Evolutionary conservation across 108 stramenopile genomes (phyloP), one percentile per base, ranked within the genome.

Genomic region (Nannochloropsis granulata): DNA sequence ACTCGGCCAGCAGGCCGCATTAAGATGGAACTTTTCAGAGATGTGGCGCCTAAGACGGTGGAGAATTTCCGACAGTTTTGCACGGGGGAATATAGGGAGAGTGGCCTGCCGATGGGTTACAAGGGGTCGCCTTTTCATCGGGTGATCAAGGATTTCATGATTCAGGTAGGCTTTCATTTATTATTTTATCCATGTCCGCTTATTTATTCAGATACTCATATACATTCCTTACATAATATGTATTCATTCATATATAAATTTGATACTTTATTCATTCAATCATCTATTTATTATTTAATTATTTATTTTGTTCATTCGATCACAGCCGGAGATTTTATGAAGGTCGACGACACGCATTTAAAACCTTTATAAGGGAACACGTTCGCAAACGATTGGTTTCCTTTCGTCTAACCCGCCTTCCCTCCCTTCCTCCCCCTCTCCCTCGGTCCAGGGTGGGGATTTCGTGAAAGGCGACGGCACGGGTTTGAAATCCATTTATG

Each of bases 391-490:
- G 56, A 5, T n/a, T 1, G n/a, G 7, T 7, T 71, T 16, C 2
- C 56, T n/a, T 71, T n/a, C n/a, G 56, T 34, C 34, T 34, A 34
- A 34, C 34, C 34, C 34, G 34, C 5, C 56, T 7, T n/a, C 56
- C 56, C n/a, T 34, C 34, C 5, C 56, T 71, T 11, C 56, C 56
- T 71, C 56, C 56, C 79, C 2, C 79, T 79, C 79, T 8, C 21
- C 56, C 21, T n/a, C 24, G 23, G 81, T 43, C 19, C 45, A 83
- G 46, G 96, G 96, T 34, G 98, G 98, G 43, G 98, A 98, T 85
- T 97, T 97, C 83, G 95, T 94, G 25, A 93, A 90, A 13, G 95
- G 94, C 12, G 93, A 99, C 83, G 98, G 98, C 26, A 97, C 95
- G 8, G 96, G 96, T 13, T 94, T 96, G 24, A 91, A 91, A 83